Conservation (phyloP, 1,284 basidiomycete species). For the Trichosporon faecale region DNA sequence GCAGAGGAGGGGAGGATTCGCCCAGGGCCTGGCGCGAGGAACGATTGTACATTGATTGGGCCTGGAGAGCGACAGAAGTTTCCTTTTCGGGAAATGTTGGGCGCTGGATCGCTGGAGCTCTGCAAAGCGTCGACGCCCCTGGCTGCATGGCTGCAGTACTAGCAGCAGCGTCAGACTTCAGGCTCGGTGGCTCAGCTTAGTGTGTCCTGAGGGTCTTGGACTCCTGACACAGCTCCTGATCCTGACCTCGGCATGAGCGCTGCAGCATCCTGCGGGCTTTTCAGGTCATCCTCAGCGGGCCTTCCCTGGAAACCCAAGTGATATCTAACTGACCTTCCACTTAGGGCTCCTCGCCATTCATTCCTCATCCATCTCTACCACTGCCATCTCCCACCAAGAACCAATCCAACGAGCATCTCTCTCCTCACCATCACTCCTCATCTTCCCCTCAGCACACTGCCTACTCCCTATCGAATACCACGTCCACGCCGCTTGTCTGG, state of each 20-base stretch:
- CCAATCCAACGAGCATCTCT: neutral
- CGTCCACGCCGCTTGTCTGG: neutral
- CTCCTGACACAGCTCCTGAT: neutral
- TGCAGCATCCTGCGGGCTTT: neutral
- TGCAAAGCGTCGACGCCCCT: neutral
- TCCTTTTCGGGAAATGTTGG: neutral
- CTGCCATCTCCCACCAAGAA: neutral
- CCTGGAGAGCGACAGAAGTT: neutral
- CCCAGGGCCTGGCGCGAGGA: neutral
- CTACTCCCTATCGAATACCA: neutral
- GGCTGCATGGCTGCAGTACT: too few relatives aligned
- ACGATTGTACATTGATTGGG: neutral
- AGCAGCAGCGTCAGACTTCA: neutral
- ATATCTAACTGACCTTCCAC: constrained; percentile 7
- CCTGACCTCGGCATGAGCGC: neutral
- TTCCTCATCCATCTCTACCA: constrained; percentile 6
- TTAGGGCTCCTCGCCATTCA: neutral
- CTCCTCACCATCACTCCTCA: neutral
- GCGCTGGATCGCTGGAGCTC: neutral
- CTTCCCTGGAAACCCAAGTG: neutral
- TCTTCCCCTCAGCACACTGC: neutral
- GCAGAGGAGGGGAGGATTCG: neutral
- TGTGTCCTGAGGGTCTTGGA: neutral
- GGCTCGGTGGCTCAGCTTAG: neutral
- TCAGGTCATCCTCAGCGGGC: neutral